Conservation (phyloP, 306 rosid species). For the Vigna mungo region DNA sequence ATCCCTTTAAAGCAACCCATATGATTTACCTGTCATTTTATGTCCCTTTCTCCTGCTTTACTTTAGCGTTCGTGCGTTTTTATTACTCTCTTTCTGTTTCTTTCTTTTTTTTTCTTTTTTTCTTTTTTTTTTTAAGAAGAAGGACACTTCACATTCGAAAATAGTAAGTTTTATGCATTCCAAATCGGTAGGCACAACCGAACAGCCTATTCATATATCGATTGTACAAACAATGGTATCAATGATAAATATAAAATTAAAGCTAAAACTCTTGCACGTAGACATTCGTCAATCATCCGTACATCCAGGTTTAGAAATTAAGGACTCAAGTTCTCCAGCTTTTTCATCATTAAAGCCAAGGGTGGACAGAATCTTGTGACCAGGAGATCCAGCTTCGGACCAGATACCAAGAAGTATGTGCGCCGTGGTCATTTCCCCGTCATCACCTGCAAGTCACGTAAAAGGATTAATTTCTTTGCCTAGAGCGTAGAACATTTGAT, state of each 20-base stretch:
- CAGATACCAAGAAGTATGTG: constrained; percentile 75
- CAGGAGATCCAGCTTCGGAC: constrained; percentile 65
- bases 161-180: constrained; percentile 1
- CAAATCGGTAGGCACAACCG: constrained; percentile 26
- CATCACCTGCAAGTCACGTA: constrained; percentile 50
- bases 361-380: constrained; percentile 64
- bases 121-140: not conserved
- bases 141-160: not conserved
- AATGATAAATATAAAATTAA: constrained; percentile 30
- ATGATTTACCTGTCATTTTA: constrained; percentile 22
- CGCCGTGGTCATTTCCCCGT: constrained; percentile 64
- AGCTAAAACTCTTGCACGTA: constrained; percentile 18
- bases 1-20: not conserved
- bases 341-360: constrained; percentile 69
- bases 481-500: constrained; percentile 15
- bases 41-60: constrained; percentile 21
- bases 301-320: constrained; percentile 55
- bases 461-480: constrained; percentile 1
- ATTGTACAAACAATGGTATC: constrained; percentile 46
- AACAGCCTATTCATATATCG: constrained; percentile 39
- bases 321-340: constrained; percentile 67
- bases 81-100: not conserved
- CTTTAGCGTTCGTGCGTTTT: not conserved
- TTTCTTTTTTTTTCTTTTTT: not conserved
- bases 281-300: constrained; percentile 54